These are phyloP conservation scores for Berberis vulgaris DNA, from an alignment of 164 flowering plant species.

Conservation along the genomic window DNA sequence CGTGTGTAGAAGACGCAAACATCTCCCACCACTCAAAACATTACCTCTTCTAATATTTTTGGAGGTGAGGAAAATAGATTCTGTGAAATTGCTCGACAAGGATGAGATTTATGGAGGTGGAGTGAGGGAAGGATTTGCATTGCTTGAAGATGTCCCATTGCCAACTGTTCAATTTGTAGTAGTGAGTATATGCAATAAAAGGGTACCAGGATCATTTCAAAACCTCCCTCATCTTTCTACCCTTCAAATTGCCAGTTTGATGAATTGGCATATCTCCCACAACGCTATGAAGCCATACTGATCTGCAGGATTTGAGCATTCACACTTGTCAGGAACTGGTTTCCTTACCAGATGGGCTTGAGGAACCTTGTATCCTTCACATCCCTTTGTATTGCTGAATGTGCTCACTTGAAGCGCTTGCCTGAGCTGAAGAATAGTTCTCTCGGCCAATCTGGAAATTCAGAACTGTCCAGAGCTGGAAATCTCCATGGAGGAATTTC, in stretches of 20 bases:
- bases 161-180: neutral
- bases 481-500: neutral
- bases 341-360: neutral
- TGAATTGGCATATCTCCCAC: neutral
- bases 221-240: neutral
- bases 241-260: neutral
- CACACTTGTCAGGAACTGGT: neutral
- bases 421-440: neutral
- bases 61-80: neutral
- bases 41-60: neutral
- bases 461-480: neutral
- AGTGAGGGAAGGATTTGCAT: neutral
- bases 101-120: neutral
- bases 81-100: neutral
- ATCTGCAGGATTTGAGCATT: neutral
- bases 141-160: neutral
- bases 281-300: neutral
- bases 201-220: neutral
- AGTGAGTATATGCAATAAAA: neutral
- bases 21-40: neutral
- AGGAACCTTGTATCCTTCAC: neutral
- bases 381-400: neutral
- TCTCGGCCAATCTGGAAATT: neutral
- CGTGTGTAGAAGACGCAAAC: neutral
- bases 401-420: neutral